phyloP scores from a whole-genome alignment of 805 yeast species.

The Candida peoriensis region DNA sequence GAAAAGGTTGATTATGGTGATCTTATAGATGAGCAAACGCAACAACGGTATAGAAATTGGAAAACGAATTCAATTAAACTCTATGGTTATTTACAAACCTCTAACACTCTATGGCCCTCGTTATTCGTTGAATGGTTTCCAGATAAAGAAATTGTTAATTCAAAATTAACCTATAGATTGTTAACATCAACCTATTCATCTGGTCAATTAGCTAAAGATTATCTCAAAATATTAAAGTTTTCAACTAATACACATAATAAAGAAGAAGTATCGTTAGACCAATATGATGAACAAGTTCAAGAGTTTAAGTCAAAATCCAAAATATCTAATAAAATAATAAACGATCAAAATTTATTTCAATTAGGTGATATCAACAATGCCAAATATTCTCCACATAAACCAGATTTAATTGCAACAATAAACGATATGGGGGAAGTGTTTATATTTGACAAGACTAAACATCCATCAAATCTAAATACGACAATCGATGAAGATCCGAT shows the following conservation, averaged over 20 bases:
- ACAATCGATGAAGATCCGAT: conserved; percentile 46
- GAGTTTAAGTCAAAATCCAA: conserved; percentile 27
- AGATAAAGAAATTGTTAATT: conserved; percentile 25
- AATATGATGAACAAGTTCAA: conserved; percentile 31
- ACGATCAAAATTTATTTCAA: conserved; percentile 59
- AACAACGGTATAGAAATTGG: conserved; percentile 44
- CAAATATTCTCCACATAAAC: conserved; percentile 78
- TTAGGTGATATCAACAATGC: conserved; percentile 70
- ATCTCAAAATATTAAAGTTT: conserved; percentile 32
- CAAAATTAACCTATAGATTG: conserved; percentile 36
- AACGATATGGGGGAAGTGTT: conserved; percentile 61
- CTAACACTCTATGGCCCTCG: conserved; percentile 65
- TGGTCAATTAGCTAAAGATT: conserved; percentile 52
- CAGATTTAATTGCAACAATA: conserved; percentile 71
- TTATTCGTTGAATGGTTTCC: conserved; percentile 68
- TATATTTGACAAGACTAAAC: conserved; percentile 81
- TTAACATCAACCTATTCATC: conserved; percentile 63
- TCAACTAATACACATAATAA: conserved; percentile 20
- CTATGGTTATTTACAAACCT: conserved; percentile 69
- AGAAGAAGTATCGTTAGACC: conserved; percentile 23
- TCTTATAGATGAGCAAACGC: conserved; percentile 9
- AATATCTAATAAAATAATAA: conserved; percentile 32
- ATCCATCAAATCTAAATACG: conserved; percentile 41
- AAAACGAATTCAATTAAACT: conserved; percentile 75
- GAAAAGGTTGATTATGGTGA: neutral